Evolutionary conservation across 306 rosid genomes (phyloP), one percentile per base, ranked within the genome.

Genomic region (Cicer chorassanicum): DNA sequence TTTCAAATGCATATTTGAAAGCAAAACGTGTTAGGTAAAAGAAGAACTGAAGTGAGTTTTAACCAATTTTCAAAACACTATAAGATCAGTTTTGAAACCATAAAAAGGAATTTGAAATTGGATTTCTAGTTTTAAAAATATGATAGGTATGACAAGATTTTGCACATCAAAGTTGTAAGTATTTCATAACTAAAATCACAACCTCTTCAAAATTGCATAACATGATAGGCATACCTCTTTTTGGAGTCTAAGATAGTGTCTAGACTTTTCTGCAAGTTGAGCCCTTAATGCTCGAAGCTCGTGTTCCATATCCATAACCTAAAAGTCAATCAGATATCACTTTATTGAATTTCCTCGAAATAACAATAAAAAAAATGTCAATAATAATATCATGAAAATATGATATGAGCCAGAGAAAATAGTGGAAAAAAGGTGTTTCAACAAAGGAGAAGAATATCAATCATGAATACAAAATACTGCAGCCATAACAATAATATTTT

Each of bases 221-320:
- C 70, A 62, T 73, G 83, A 60, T 36, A 50, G 55, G 73, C 82
- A 72, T 78, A 94, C 99, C 97, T 92, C 96, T 81, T 86, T 94
- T 69, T 90, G 96, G 81, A 94, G 91, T 59, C 77, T 93, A 65
- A 92, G 86, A 85, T 89, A 92, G 73, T 87, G 89, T 86, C 86
- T 88, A 15, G 95, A 86, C 87, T 92, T 94, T 85, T 90, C 97
- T 3, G 91, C 83, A 72, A 94, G 95, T 81, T 94, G 97, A 80
- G 83, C 80, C 84, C 99, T 85, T 88, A 92, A 83, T 71, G 99
- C 99, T 54, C 75, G 87, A 86, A 94, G 99, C 75, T 94, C 97
- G 39, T 85, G 97, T 75, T 92, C 99, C 99, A 94, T 94, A 88
- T 92, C 99, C 99, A 94, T 92, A 70, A 92, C 99, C 99, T 90